These are phyloP conservation scores for Suillus variegatus DNA, from an alignment of 768 basidiomycete genomes.

Conservation along the genomic window DNA sequence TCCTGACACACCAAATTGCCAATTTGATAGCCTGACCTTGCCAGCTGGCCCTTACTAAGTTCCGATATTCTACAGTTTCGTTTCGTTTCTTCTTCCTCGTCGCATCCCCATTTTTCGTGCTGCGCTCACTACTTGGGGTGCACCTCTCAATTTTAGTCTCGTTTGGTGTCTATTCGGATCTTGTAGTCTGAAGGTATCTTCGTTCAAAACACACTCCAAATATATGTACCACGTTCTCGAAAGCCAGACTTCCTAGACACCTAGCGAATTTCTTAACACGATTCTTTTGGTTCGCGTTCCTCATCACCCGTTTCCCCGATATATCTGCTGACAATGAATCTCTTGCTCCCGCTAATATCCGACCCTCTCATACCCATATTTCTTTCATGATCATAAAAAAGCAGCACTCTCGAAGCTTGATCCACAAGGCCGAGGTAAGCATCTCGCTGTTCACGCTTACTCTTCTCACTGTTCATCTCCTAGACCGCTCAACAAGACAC, in stretches of 20 bases:
- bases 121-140: not conserved
- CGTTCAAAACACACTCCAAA: not conserved
- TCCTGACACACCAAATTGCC: conserved; percentile 23
- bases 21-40: too few relatives aligned
- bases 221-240: not conserved
- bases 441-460: not conserved
- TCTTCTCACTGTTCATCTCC: not conserved
- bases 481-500: not conserved
- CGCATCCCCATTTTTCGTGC: not conserved
- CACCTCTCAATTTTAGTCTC: not conserved
- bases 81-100: not conserved
- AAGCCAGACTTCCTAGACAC: not conserved
- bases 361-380: not conserved
- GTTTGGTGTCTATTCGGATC: not conserved
- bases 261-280: not conserved
- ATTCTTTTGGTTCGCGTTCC: not conserved
- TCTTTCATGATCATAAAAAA: not conserved
- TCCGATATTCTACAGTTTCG: not conserved
- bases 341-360: not conserved
- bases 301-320: not conserved
- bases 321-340: not conserved
- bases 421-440: not conserved
- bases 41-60: not conserved
- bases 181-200: not conserved
- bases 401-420: not conserved